Conservation (phyloP, 331 rosid genomes). For the Quercus phellos region DNA sequence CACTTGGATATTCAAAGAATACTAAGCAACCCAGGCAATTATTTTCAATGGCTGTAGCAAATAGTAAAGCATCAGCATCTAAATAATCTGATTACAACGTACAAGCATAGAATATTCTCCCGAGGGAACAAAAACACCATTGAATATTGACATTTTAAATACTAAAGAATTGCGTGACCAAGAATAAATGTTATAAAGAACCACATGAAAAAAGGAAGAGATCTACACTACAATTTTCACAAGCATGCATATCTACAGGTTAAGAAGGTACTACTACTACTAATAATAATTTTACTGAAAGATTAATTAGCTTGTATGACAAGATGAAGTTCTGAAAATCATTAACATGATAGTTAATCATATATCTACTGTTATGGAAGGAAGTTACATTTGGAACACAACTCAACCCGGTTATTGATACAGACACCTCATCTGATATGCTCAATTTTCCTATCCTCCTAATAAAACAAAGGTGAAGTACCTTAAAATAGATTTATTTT, state of each 20-base stretch:
- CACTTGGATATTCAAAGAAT: conserved; percentile 78
- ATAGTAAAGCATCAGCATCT: conserved; percentile 10
- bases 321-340: not conserved
- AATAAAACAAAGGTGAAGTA: conserved; percentile 20
- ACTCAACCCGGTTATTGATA: conserved; percentile 81
- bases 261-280: not conserved
- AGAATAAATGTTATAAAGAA: not conserved
- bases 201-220: not conserved
- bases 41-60: conserved; percentile 81
- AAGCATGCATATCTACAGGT: not conserved
- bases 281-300: too few relatives aligned
- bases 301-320: too few relatives aligned
- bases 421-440: conserved; percentile 88
- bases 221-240: not conserved
- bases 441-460: conserved; percentile 96
- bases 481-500: too few relatives aligned
- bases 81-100: not conserved
- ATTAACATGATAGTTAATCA: not conserved
- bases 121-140: conserved; percentile 17
- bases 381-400: conserved; percentile 6
- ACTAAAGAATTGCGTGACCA: not conserved
- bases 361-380: conserved; percentile 3
- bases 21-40: conserved; percentile 56
- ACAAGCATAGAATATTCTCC: conserved; percentile 10
- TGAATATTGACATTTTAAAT: not conserved